Percentiles rank a stretch among this genome's conserved stretches.
Evolutionary conservation across 2,329 filamentous ascomycete genomes (phyloP).

Genomic region (Bipolaris bicolor): DNA sequence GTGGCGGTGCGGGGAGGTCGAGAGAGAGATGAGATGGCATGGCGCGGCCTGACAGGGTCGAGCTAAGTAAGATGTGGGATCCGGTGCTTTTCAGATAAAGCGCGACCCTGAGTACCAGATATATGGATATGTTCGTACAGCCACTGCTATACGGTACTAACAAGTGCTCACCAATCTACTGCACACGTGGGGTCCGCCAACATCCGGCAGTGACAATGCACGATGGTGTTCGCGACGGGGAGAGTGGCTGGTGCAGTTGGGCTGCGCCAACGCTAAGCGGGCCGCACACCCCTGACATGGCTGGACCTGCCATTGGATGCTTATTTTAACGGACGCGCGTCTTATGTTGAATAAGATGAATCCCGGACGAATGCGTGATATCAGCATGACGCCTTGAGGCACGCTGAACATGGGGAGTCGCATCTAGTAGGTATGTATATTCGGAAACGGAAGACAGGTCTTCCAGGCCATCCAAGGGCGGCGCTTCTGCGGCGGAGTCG

Average conservation of each 20-base stretch:
- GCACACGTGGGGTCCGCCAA: not conserved
- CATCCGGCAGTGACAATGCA: not conserved
- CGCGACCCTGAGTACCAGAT: too few species aligned
- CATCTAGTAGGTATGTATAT: too few species aligned
- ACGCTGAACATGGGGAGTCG: too few species aligned
- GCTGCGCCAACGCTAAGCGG: conserved; percentile 12
- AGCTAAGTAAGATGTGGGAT: not conserved
- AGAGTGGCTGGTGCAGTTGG: conserved; percentile 6
- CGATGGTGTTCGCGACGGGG: not conserved
- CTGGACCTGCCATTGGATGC: conserved; percentile 9
- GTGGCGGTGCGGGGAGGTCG: conserved; percentile 11
- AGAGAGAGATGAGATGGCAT: not conserved
- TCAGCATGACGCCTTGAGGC: conserved; percentile 1
- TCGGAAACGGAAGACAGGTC: not conserved
- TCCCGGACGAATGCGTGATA: conserved; percentile 4
- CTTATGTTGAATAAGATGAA: conserved; percentile 8
- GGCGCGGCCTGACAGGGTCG: not conserved
- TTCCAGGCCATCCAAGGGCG: not conserved
- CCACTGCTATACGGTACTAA: too few species aligned
- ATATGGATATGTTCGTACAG: not conserved
- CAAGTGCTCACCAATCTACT: not conserved
- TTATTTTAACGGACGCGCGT: conserved; percentile 23
- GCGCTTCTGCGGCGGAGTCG: not conserved
- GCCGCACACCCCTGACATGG: conserved; percentile 15
- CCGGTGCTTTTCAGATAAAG: not conserved